These are phyloP conservation scores for Saccharomycopsis sp. DNA, from an alignment of 805 yeast species.

Conservation along the genomic window DNA sequence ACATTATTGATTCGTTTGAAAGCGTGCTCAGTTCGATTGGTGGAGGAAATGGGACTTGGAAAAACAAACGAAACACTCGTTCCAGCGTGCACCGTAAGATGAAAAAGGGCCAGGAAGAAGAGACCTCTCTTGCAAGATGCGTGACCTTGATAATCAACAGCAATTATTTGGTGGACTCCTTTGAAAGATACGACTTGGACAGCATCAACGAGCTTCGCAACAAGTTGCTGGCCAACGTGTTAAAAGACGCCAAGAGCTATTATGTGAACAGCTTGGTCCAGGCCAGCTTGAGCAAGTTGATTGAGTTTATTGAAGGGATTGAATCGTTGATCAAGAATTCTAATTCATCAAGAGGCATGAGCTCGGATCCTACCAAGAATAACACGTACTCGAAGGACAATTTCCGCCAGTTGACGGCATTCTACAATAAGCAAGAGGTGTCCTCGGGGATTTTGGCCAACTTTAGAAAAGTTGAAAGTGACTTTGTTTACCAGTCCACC, in stretches of 20 bases:
- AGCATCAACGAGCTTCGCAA: constrained; percentile 24
- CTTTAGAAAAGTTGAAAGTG: constrained; percentile 46
- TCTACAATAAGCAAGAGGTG: constrained; percentile 53
- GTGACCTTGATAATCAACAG: constrained; percentile 46
- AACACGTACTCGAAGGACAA: constrained; percentile 56
- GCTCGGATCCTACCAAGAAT: constrained; percentile 43
- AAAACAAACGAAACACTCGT: constrained; percentile 1
- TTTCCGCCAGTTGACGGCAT: constrained; percentile 45
- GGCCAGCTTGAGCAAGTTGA: constrained; percentile 57
- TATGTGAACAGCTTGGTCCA: constrained; percentile 42
- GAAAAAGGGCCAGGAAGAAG: constrained; percentile 18
- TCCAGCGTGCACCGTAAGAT: constrained; percentile 18
- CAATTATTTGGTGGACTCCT: constrained; percentile 40
- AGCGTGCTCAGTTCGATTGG: constrained; percentile 22
- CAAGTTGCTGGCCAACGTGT: constrained; percentile 21
- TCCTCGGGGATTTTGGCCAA: constrained; percentile 44
- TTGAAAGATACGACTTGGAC: constrained; percentile 23
- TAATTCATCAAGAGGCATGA: constrained; percentile 25
- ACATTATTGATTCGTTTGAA: constrained; percentile 27
- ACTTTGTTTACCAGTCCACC: constrained; percentile 29
- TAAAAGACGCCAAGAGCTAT: constrained; percentile 25
- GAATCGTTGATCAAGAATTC: constrained; percentile 38
- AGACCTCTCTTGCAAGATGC: constrained; percentile 28
- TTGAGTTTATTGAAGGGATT: constrained; percentile 55
- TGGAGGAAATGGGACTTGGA: constrained; percentile 21